Evolutionary conservation across 345 rosid species (phyloP).

Genomic region (Triadica sebifera): DNA sequence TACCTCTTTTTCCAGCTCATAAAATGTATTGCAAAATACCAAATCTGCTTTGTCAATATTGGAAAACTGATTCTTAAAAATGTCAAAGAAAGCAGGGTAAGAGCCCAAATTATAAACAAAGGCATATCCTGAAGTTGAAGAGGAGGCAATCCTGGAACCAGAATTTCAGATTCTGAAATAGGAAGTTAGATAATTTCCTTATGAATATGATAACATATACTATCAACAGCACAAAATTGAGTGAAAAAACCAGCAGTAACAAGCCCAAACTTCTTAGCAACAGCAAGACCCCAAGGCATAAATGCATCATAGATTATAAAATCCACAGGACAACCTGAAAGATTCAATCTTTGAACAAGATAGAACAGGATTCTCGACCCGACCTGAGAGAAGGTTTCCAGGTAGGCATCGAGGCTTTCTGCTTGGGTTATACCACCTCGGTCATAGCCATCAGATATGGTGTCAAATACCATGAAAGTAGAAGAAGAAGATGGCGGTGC

Average conservation of each 20-base stretch:
- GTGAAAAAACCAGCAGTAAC: slow-evolving; percentile 29
- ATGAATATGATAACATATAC: slow-evolving; percentile 31
- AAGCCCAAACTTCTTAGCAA: slow-evolving; percentile 27
- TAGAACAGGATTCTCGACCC: slow-evolving; percentile 11
- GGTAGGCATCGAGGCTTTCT: too few species aligned
- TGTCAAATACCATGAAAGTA: too few species aligned
- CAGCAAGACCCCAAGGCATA: slow-evolving; percentile 32
- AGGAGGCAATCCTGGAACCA: slow-evolving; percentile 33
- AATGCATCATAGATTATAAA: slow-evolving; percentile 22
- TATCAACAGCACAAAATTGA: slow-evolving; percentile 36
- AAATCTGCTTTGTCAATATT: slow-evolving; percentile 32
- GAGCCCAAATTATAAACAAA: slow-evolving; percentile 21
- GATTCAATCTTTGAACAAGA: slow-evolving; percentile 9
- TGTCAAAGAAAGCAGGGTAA: slow-evolving; percentile 16
- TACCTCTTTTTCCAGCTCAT: slow-evolving; percentile 37
- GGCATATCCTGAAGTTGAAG: slow-evolving; percentile 30
- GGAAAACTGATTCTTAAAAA: slow-evolving; percentile 27
- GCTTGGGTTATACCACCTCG: too few species aligned
- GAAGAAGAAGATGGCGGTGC: too few species aligned
- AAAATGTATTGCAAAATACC: slow-evolving; percentile 25
- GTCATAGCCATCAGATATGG: too few species aligned
- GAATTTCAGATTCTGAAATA: slow-evolving; percentile 2
- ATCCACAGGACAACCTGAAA: slow-evolving; percentile 11
- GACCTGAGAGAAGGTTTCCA: slow-evolving; percentile 10
- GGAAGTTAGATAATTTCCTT: slow-evolving; percentile 17